phyloP scores from a whole-genome alignment of 345 rosid genomes.

The Bruguiera gymnorhiza region DNA sequence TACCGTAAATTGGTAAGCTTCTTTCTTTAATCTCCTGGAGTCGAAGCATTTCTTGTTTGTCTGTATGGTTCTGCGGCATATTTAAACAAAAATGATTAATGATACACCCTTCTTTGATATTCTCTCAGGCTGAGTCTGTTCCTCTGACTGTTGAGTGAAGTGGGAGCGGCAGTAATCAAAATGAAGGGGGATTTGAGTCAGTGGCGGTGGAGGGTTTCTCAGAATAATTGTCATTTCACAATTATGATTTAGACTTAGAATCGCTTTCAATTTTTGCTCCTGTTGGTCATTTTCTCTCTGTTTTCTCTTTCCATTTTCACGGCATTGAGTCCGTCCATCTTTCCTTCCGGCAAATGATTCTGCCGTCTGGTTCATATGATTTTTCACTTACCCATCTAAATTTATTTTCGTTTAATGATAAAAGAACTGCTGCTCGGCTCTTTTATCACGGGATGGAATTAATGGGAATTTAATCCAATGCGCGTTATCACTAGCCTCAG shows the following conservation, averaged over 20 bases:
- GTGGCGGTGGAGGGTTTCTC: slow-evolving; percentile 8
- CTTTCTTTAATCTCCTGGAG: background rate
- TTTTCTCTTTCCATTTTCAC: background rate
- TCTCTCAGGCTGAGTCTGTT: slow-evolving; percentile 71
- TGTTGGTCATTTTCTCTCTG: background rate
- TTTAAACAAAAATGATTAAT: background rate
- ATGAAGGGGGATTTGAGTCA: background rate
- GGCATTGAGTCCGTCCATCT: background rate
- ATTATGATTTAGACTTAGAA: slow-evolving; percentile 13
- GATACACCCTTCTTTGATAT: background rate
- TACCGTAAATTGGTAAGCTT: slow-evolving; percentile 65
- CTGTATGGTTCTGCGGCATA: no score
- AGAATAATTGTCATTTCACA: slow-evolving; percentile 26
- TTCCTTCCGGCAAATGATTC: slow-evolving; percentile 1
- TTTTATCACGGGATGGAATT: no score
- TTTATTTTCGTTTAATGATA: background rate
- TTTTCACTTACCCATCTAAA: background rate
- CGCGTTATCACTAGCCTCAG: no score
- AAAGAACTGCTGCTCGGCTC: no score
- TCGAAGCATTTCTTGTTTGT: background rate
- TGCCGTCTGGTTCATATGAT: background rate
- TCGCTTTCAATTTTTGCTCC: slow-evolving; percentile 10
- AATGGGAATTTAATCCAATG: no score
- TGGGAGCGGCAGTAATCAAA: background rate
- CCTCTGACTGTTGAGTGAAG: slow-evolving; percentile 47